These are phyloP conservation scores for Mrakia hoshinonis DNA, from an alignment of 768 basidiomycete species.

Conservation along the genomic window DNA sequence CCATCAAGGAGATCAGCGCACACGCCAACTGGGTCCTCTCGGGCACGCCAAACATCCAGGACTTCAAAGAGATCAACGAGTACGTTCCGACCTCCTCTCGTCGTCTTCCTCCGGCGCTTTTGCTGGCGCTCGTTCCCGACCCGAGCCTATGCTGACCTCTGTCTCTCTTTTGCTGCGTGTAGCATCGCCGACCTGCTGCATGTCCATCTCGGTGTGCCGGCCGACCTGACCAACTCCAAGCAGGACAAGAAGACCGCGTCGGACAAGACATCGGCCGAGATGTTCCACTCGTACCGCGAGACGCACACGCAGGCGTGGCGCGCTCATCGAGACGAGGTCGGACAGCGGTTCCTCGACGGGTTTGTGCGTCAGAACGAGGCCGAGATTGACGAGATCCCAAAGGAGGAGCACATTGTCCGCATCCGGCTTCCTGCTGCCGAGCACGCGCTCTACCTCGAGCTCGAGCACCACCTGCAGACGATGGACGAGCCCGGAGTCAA, in stretches of 20 bases:
- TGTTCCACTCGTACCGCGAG: conserved; percentile 94
- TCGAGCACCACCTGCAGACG: conserved; percentile 84
- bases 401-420: conserved; percentile 53
- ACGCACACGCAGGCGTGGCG: conserved; percentile 90
- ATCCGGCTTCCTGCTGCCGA: conserved; percentile 80
- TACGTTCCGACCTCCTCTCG: conserved; percentile 11
- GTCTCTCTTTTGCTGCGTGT: no score
- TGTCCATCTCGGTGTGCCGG: conserved; percentile 84
- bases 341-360: conserved; percentile 49
- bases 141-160: no score
- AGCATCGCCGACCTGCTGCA: conserved; percentile 49
- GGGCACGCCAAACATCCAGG: conserved; percentile 84
- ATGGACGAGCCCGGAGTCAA: conserved; percentile 48
- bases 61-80: conserved; percentile 82
- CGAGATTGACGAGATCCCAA: conserved; percentile 92
- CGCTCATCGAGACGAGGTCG: conserved; percentile 69
- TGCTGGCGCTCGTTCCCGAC: conserved; percentile 42
- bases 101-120: not conserved
- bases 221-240: conserved; percentile 64
- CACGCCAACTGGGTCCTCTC: conserved; percentile 91
- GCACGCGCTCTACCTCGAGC: conserved; percentile 76
- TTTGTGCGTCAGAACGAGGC: conserved; percentile 68
- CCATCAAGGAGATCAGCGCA: conserved; percentile 66
- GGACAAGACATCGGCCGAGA: conserved; percentile 83
- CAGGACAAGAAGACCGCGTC: conserved; percentile 62